phyloP scores from a whole-genome alignment of 345 rosid species.

The Jatropha curcas region DNA sequence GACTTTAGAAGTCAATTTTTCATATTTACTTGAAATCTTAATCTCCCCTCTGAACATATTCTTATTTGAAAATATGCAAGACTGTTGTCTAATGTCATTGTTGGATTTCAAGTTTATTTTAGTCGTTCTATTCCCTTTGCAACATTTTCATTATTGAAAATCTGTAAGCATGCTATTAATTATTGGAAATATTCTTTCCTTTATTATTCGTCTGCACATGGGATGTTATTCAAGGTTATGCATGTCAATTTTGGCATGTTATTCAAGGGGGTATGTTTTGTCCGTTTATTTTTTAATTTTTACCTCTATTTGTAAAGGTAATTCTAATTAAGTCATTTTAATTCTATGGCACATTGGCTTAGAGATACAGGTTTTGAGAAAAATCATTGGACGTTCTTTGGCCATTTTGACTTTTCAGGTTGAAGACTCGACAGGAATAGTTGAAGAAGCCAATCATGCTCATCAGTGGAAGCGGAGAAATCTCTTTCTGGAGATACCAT shows the following conservation, averaged over 20 bases:
- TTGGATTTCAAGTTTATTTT: background rate
- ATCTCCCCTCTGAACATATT: background rate
- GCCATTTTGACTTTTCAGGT: constrained; percentile 35
- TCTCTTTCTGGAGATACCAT: constrained; percentile 79
- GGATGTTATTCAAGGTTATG: background rate
- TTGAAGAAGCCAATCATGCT: constrained; percentile 45
- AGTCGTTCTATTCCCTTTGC: background rate
- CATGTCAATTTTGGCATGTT: background rate
- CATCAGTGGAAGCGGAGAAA: constrained; percentile 62
- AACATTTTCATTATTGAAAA: background rate
- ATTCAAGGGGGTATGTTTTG: too few relatives aligned
- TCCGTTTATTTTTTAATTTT: too few relatives aligned
- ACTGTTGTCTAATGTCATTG: background rate
- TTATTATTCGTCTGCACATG: background rate
- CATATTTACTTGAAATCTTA: background rate
- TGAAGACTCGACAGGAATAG: constrained; percentile 44
- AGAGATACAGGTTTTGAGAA: background rate
- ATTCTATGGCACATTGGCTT: background rate
- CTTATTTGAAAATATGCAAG: background rate
- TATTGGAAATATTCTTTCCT: background rate
- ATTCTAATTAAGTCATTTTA: background rate
- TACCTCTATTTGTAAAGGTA: background rate
- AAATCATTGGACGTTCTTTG: background rate
- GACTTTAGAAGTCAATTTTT: background rate
- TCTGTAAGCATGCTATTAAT: background rate